phyloP scores from a whole-genome alignment of 345 rosid genomes.

The Noccaea bulbosa region DNA sequence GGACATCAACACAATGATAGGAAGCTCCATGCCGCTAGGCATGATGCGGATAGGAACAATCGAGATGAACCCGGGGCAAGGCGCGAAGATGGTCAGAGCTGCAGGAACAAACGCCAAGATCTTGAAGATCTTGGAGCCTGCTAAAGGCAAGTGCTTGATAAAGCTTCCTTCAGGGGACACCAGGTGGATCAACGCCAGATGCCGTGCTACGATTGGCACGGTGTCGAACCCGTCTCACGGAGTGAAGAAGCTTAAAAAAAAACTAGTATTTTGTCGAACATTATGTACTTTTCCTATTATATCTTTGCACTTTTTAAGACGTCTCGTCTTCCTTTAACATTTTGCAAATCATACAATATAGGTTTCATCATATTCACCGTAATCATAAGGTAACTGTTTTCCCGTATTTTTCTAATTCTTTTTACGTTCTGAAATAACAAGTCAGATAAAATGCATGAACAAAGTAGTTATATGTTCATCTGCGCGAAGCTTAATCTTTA shows the following conservation, averaged over 20 bases:
- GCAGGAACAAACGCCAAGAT: slow-evolving; percentile 91
- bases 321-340: no score
- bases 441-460: no score
- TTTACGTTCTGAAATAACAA: no score
- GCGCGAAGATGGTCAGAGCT: slow-evolving; percentile 80
- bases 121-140: slow-evolving; percentile 61
- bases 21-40: slow-evolving; percentile 84
- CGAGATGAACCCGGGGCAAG: slow-evolving; percentile 85
- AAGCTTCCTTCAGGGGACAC: slow-evolving; percentile 75
- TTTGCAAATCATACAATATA: no score
- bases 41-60: slow-evolving; percentile 90
- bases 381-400: no score
- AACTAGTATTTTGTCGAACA: no score
- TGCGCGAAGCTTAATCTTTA: no score
- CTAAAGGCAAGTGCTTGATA: slow-evolving; percentile 53
- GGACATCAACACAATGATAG: slow-evolving; percentile 81
- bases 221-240: slow-evolving; percentile 76
- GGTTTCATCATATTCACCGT: no score
- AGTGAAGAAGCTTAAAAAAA: slow-evolving; percentile 61
- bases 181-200: slow-evolving; percentile 65
- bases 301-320: no score
- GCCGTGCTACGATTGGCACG: slow-evolving; percentile 75
- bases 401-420: no score
- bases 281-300: no score
- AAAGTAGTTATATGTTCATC: no score